Evolutionary conservation across 768 basidiomycete genomes (phyloP).

Genomic region (Porpolomopsis calyptriformis): DNA sequence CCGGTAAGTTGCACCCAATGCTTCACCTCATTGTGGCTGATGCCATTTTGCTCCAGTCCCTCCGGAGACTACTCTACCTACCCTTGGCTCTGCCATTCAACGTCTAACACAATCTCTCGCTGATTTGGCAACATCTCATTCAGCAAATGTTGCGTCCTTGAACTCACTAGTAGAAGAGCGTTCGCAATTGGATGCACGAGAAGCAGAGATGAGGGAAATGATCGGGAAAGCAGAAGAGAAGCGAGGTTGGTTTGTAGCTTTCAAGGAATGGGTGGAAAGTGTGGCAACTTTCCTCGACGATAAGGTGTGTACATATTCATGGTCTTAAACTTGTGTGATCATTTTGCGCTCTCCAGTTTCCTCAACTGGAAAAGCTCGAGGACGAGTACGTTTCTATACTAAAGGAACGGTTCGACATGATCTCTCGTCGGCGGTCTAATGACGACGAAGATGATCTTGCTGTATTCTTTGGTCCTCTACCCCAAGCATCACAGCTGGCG

Average conservation of each 20-base stretch:
- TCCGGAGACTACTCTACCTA: slow-evolving; percentile 48
- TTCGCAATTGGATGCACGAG: slow-evolving; percentile 52
- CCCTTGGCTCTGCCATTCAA: slow-evolving; percentile 47
- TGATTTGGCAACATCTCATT: slow-evolving; percentile 57
- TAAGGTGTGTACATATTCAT: slow-evolving; percentile 43
- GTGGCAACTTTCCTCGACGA: slow-evolving; percentile 81
- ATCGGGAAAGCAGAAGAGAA: slow-evolving; percentile 67
- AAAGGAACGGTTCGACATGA: slow-evolving; percentile 62
- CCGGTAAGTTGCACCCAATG: slow-evolving; percentile 37
- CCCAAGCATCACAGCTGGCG: slow-evolving; percentile 18
- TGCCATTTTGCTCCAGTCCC: slow-evolving; percentile 44
- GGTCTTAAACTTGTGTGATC: not conserved
- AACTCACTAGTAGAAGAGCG: slow-evolving; percentile 51
- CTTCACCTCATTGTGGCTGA: slow-evolving; percentile 4
- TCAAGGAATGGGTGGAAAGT: slow-evolving; percentile 73
- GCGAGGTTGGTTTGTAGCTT: slow-evolving; percentile 69
- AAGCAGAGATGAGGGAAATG: slow-evolving; percentile 65
- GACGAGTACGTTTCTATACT: slow-evolving; percentile 63
- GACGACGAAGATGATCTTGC: slow-evolving; percentile 80
- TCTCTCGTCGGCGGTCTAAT: slow-evolving; percentile 49
- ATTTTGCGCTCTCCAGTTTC: slow-evolving; percentile 41
- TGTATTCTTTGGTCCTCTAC: slow-evolving; percentile 49
- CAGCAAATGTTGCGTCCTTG: slow-evolving; percentile 46
- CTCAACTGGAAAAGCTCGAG: slow-evolving; percentile 67
- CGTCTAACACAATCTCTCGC: slow-evolving; percentile 52